These are phyloP conservation scores for Hymenoscyphus linearis DNA, from an alignment of 2,329 filamentous ascomycete genomes.

Conservation along the genomic window DNA sequence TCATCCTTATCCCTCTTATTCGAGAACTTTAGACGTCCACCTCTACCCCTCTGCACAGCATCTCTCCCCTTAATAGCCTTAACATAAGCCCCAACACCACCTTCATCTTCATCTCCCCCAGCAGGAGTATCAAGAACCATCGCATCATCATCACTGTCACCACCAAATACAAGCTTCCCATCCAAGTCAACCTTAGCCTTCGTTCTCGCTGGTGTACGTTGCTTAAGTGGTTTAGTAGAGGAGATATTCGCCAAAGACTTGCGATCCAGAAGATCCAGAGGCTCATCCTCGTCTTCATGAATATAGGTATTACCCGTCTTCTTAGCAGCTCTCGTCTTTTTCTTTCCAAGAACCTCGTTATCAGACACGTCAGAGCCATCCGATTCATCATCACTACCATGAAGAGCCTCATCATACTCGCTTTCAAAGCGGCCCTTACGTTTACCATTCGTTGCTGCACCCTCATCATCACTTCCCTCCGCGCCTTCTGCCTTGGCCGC, in stretches of 20 bases:
- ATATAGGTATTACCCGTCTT: slow-evolving; percentile 75
- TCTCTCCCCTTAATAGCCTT: slow-evolving; percentile 64
- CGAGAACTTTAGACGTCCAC: slow-evolving; percentile 66
- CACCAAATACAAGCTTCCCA: slow-evolving; percentile 73
- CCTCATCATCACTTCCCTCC: slow-evolving; percentile 52
- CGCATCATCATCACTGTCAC: slow-evolving; percentile 47
- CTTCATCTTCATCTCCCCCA: slow-evolving; percentile 37
- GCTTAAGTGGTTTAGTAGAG: slow-evolving; percentile 72
- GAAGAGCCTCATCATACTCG: slow-evolving; percentile 94
- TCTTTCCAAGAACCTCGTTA: slow-evolving; percentile 47
- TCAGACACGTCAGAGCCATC: slow-evolving; percentile 60
- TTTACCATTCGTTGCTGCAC: slow-evolving; percentile 39
- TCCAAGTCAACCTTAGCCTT: slow-evolving; percentile 70
- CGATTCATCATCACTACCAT: slow-evolving; percentile 49
- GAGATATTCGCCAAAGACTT: slow-evolving; percentile 90
- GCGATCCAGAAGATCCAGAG: slow-evolving; percentile 86
- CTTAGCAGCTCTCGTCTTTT: slow-evolving; percentile 41
- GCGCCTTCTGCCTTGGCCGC: slow-evolving; percentile 52
- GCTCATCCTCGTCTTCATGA: slow-evolving; percentile 89
- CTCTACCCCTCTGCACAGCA: slow-evolving; percentile 56
- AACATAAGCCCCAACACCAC: slow-evolving; percentile 64
- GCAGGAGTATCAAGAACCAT: slow-evolving; percentile 59
- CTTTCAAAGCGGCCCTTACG: slow-evolving; percentile 70
- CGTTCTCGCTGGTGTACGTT: slow-evolving; percentile 42
- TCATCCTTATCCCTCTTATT: slow-evolving; percentile 56